Base-by-base conservation (phyloP, 2,329 filamentous ascomycete species). In the Paracoccidioides brasiliensis region DNA sequence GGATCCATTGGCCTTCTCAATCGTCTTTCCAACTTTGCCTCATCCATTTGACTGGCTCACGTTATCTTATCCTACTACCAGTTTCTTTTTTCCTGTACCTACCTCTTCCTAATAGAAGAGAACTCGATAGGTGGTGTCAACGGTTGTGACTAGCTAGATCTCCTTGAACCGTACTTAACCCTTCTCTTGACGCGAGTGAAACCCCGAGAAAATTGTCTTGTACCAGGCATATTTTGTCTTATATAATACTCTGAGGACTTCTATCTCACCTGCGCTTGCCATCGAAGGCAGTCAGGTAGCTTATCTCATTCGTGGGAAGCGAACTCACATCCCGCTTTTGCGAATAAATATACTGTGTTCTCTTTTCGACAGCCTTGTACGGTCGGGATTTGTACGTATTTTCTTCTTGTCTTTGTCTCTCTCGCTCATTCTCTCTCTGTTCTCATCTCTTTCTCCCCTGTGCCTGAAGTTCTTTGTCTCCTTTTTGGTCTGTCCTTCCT, bases 231-330 rank as follows among this genome's bases (percentile, higher is more conserved):
- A 40, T 35, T 54, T 57, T 58, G 57, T 43, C 53, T 54, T 52
- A 50, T 43, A 54, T 46, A 45, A 53, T 48, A 52, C 40, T 40
- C 40, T 52, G 52, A 52, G 48, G 30, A 51, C 56, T 53, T 52
- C 52, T 38, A 57, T 57, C 48, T 56, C 52, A 51, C 58, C 61
- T 62, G 60, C 56, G 57, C 61, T 63, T 63, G 61, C 61, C 61
- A 63, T 63, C 60, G 59, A 63, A 61, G 61, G 61, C 61, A 62
- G 61, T 60, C 58, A 59, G 61, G 58, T 54, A 52, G 42, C 53
- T 55, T 58, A 46, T 60, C 54, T 58, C 55, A 50, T 55, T 56
- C 56, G 56, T 56, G 58, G 55, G 55, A 32, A 57, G 40, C 52
- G 42, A 54, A 57, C 28, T 51, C 44, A 32, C 41, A 55, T 57